These are phyloP conservation scores for Fusarium sp. DNA, from an alignment of 2,329 filamentous ascomycete genomes.

Conservation along the genomic window DNA sequence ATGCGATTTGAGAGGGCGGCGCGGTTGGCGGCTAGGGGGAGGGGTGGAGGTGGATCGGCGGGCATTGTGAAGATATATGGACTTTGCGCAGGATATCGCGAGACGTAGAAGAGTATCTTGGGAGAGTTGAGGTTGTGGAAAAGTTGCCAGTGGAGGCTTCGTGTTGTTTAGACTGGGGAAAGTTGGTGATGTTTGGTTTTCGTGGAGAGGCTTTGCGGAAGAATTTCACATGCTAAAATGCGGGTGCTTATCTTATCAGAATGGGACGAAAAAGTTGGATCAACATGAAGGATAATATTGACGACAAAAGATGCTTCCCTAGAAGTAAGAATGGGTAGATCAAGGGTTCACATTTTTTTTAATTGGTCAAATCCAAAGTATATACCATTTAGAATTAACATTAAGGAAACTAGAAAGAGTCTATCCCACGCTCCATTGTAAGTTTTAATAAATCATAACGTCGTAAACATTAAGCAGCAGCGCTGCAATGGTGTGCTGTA, in stretches of 20 bases:
- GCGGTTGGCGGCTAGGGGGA: slow-evolving; percentile 53
- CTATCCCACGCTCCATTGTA: slow-evolving; percentile 17
- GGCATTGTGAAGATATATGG: slow-evolving; percentile 26
- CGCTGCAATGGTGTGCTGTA: slow-evolving; percentile 7
- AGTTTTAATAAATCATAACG: slow-evolving; percentile 39
- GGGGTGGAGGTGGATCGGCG: slow-evolving; percentile 40
- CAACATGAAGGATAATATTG: neutral
- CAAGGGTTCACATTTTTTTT: neutral
- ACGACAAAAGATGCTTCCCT: neutral
- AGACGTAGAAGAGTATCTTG: too few species aligned
- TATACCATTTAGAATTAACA: slow-evolving; percentile 33
- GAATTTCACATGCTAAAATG: slow-evolving; percentile 43
- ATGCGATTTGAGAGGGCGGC: slow-evolving; percentile 57
- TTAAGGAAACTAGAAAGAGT: slow-evolving; percentile 36
- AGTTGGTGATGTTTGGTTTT: slow-evolving; percentile 28
- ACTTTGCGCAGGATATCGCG: neutral
- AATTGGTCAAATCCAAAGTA: slow-evolving; percentile 5
- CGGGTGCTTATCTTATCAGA: slow-evolving; percentile 42
- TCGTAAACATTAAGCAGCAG: slow-evolving; percentile 38
- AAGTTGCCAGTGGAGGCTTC: neutral
- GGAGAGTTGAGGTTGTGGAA: too few species aligned
- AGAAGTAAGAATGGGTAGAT: too few species aligned
- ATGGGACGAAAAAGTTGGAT: neutral
- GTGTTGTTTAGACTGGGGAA: neutral
- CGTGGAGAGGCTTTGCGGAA: slow-evolving; percentile 33